These are phyloP conservation scores for Aspergillus uvarum DNA, from an alignment of 2,329 filamentous ascomycete genomes.

Conservation along the genomic window DNA sequence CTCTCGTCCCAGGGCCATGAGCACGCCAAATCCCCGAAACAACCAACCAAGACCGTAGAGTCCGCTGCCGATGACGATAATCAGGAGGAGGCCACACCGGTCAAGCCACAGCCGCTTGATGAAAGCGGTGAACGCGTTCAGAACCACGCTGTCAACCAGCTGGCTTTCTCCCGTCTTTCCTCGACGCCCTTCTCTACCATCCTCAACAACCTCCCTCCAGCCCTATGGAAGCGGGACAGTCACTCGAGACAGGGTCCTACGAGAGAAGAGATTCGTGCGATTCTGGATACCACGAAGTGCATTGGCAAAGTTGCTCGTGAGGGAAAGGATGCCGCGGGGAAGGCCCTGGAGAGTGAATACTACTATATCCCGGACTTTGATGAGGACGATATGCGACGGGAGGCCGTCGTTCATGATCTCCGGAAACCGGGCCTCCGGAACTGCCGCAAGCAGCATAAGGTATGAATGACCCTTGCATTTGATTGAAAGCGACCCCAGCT, in stretches of 20 bases:
- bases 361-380: constrained; percentile 93
- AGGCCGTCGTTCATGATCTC: constrained; percentile 80
- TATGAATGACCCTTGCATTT: constrained; percentile 50
- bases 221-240: constrained; percentile 54
- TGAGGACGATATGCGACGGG: constrained; percentile 70
- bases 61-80: neutral
- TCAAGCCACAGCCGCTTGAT: constrained; percentile 22
- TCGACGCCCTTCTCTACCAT: constrained; percentile 90
- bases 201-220: constrained; percentile 75
- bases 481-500: constrained; percentile 14
- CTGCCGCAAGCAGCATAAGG: constrained; percentile 97
- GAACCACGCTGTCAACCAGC: constrained; percentile 92
- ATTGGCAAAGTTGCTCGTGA: constrained; percentile 85
- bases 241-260: constrained; percentile 50
- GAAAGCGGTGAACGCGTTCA: constrained; percentile 40
- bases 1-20: constrained; percentile 34
- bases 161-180: constrained; percentile 89
- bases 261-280: constrained; percentile 63
- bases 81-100: constrained; percentile 13
- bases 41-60: constrained; percentile 27
- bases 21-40: constrained; percentile 31
- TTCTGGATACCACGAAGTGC: constrained; percentile 73
- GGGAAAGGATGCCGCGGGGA: constrained; percentile 94
- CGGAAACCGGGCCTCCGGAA: constrained; percentile 84
- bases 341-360: constrained; percentile 90